These are phyloP conservation scores for Penicillium pancosmium DNA, from an alignment of 495 filamentous ascomycete genomes.

Conservation along the genomic window DNA sequence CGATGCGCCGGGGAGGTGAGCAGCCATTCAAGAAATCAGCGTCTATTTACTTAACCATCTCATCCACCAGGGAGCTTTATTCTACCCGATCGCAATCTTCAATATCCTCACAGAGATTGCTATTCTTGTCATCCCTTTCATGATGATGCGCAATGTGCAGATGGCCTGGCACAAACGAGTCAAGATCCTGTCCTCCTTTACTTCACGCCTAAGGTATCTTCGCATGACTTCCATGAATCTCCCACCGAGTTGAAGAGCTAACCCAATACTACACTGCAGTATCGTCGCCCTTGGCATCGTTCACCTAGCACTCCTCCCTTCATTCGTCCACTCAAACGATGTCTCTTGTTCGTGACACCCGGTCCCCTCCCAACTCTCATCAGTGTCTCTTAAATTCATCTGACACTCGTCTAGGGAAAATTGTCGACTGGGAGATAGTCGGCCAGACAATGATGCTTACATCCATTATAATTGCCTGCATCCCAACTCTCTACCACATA, in stretches of 20 bases:
- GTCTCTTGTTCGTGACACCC: constrained; percentile 22
- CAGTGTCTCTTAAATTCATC: background rate
- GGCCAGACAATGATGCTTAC: constrained; percentile 32
- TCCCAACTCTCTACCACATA: constrained; percentile 43
- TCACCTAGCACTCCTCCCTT: constrained; percentile 24
- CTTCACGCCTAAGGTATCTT: constrained; percentile 21
- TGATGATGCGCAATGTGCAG: constrained; percentile 33
- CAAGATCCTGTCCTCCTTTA: constrained; percentile 30
- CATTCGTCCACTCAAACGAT: constrained; percentile 25
- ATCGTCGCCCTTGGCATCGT: constrained; percentile 26
- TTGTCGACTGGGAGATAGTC: constrained; percentile 15
- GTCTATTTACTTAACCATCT: too few species aligned
- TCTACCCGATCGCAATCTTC: constrained; percentile 27
- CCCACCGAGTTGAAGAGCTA: background rate
- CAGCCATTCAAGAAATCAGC: background rate
- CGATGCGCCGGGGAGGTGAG: constrained; percentile 26
- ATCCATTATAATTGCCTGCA: constrained; percentile 32
- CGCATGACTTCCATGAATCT: background rate
- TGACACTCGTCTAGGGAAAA: constrained; percentile 21
- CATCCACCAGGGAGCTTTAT: constrained; percentile 13
- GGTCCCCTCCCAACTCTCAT: background rate
- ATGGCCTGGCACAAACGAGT: constrained; percentile 23
- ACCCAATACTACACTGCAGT: constrained; percentile 12
- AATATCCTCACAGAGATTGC: constrained; percentile 30
- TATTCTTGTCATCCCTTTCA: constrained; percentile 22